A percentile compares a stretch with the other conserved stretches of the same genome.
These are phyloP conservation scores for Physocladia obscura DNA, from an alignment of 192 early-diverging fungal species.

Conservation along the genomic window DNA sequence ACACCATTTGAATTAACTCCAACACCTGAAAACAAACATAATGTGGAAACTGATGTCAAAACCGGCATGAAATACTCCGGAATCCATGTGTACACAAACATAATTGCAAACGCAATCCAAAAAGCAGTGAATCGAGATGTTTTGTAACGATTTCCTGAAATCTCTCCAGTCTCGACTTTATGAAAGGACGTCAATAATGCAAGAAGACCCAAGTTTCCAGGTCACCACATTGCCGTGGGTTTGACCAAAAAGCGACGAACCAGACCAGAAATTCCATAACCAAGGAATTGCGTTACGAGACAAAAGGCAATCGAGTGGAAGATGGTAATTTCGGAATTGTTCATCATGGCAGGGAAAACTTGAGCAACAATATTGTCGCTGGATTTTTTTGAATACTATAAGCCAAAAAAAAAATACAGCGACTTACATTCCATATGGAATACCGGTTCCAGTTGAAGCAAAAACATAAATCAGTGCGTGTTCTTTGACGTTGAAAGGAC, in stretches of 20 bases:
- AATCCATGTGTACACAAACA: constrained; percentile 15
- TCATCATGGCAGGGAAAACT: not conserved
- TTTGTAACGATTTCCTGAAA: not conserved
- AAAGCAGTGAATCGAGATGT: not conserved
- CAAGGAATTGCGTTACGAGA: constrained; percentile 68
- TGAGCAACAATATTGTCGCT: constrained; percentile 10
- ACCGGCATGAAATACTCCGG: constrained; percentile 12
- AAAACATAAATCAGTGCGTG: constrained; percentile 77
- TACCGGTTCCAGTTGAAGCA: constrained; percentile 30
- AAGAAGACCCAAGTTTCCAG: constrained; percentile 37
- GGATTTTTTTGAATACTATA: not conserved
- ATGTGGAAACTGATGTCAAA: not conserved
- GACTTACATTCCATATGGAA: not conserved
- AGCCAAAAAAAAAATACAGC: not conserved
- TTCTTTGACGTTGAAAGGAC: constrained; percentile 85
- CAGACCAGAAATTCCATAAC: constrained; percentile 70
- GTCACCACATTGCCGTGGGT: constrained; percentile 72
- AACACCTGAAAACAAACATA: constrained; percentile 20
- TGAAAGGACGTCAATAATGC: constrained; percentile 22
- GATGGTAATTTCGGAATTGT: constrained; percentile 11
- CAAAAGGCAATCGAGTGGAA: constrained; percentile 43
- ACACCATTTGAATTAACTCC: not conserved
- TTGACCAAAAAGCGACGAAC: constrained; percentile 80
- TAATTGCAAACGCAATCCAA: constrained; percentile 8
- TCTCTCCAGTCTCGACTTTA: not conserved